A percentile compares a stretch with the other conserved stretches of the same genome.
Conservation (phyloP, 768 basidiomycete genomes). For the Lentinula boryana region DNA sequence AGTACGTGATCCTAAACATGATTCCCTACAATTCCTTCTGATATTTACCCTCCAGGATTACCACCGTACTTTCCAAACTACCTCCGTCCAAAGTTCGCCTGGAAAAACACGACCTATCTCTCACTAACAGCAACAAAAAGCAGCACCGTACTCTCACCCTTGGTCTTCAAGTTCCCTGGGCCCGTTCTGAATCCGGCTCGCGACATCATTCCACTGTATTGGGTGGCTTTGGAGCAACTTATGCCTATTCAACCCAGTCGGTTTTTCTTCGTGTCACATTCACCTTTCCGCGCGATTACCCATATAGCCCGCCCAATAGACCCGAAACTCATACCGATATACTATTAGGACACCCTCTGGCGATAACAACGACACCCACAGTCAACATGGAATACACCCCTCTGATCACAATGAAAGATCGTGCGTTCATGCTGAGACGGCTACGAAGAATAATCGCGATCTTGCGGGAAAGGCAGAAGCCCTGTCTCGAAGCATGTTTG, state of each 20-base stretch:
- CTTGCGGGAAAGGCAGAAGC: conserved; percentile 66
- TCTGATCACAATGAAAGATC: conserved; percentile 69
- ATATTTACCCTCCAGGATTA: conserved; percentile 44
- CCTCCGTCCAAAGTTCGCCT: conserved; percentile 69
- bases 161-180: conserved; percentile 88
- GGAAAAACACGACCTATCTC: conserved; percentile 55
- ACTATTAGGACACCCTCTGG: neutral
- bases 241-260: conserved; percentile 23
- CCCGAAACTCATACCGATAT: neutral
- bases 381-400: conserved; percentile 84
- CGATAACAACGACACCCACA: conserved; percentile 52
- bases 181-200: conserved; percentile 46
- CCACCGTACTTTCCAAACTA: conserved; percentile 63
- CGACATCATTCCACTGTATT: neutral
- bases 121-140: conserved; percentile 24
- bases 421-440: conserved; percentile 73
- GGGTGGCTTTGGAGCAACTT: neutral
- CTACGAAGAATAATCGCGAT: conserved; percentile 39
- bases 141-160: conserved; percentile 63
- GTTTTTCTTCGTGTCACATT: conserved; percentile 88
- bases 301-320: conserved; percentile 42
- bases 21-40: neutral
- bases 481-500: conserved; percentile 81
- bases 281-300: conserved; percentile 82
- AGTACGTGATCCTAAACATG: conserved; percentile 38